These are phyloP conservation scores for Starmerella apis DNA, from an alignment of 805 yeast species.

Conservation along the genomic window DNA sequence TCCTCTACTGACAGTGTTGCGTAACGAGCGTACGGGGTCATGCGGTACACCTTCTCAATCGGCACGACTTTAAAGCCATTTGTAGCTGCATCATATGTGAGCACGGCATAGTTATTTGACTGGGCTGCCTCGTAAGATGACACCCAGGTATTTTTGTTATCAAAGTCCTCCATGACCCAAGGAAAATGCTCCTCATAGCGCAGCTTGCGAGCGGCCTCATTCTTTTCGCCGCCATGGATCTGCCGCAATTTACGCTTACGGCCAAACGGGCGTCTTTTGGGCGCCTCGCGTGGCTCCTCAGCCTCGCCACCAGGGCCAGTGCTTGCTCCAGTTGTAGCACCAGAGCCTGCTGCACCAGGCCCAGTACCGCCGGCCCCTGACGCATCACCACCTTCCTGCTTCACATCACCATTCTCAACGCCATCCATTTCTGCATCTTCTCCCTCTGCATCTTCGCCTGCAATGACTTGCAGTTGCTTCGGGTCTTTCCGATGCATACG, in stretches of 20 bases:
- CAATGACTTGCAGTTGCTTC: slow-evolving; percentile 74
- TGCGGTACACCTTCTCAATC: slow-evolving; percentile 84
- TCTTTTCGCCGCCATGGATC: slow-evolving; percentile 69
- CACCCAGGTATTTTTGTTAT: slow-evolving; percentile 87
- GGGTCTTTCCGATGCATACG: slow-evolving; percentile 91
- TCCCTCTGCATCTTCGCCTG: slow-evolving; percentile 29
- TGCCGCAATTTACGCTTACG: slow-evolving; percentile 66
- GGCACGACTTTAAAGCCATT: slow-evolving; percentile 91
- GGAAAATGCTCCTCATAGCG: slow-evolving; percentile 95
- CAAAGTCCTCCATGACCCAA: slow-evolving; percentile 96
- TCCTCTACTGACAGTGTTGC: slow-evolving; percentile 91
- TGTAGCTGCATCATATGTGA: slow-evolving; percentile 57
- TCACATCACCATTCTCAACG: slow-evolving; percentile 13
- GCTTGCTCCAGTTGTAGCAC: not conserved
- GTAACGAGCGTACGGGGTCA: slow-evolving; percentile 86
- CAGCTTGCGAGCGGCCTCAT: slow-evolving; percentile 70
- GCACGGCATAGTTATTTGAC: slow-evolving; percentile 72
- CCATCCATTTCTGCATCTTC: slow-evolving; percentile 20
- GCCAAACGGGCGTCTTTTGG: slow-evolving; percentile 33
- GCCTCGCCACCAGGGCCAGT: slow-evolving; percentile 3
- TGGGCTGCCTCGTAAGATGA: slow-evolving; percentile 91
- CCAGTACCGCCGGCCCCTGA: not conserved
- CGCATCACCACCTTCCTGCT: not conserved
- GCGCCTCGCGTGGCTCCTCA: slow-evolving; percentile 24
- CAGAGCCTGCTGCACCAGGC: too few relatives aligned